Percentiles rank a stretch among this genome's conserved stretches.
Evolutionary conservation across 169 alveolate species (phyloP).

Genomic region (Theileria orientalis): DNA sequence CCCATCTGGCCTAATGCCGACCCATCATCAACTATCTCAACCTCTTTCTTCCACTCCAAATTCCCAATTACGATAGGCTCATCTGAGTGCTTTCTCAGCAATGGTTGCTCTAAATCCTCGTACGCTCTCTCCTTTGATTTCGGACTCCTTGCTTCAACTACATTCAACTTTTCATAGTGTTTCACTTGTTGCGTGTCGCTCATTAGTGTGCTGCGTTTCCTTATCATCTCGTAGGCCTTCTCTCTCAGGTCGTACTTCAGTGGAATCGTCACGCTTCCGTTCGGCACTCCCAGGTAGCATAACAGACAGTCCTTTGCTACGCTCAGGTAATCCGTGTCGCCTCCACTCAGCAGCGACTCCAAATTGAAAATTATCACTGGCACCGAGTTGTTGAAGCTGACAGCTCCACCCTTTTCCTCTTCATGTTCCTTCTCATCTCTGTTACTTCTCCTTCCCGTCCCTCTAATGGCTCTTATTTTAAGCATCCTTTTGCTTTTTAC

Average conservation of each 20-base stretch:
- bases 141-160: not conserved
- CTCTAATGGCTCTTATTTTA: not conserved
- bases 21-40: too few species aligned
- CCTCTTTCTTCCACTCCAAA: not conserved
- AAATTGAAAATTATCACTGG: not conserved
- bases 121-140: not conserved
- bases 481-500: not conserved
- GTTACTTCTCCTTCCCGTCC: too few species aligned
- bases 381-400: too few species aligned
- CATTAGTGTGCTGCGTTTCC: not conserved
- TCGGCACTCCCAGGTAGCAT: conserved; percentile 58
- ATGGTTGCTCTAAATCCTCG: too few species aligned
- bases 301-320: not conserved
- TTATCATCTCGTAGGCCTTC: not conserved
- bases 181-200: not conserved
- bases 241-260: not conserved
- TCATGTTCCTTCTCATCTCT: not conserved
- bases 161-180: not conserved
- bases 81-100: too few species aligned
- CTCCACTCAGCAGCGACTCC: not conserved
- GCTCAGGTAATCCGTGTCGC: not conserved
- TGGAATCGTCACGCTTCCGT: conserved; percentile 62
- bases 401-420: not conserved
- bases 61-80: not conserved
- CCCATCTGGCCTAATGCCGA: too few species aligned